A percentile compares a stretch with the other conserved stretches of the same genome.
These are phyloP conservation scores for Elsinoe necatrix DNA, from an alignment of 2,329 filamentous ascomycete genomes.

Conservation along the genomic window DNA sequence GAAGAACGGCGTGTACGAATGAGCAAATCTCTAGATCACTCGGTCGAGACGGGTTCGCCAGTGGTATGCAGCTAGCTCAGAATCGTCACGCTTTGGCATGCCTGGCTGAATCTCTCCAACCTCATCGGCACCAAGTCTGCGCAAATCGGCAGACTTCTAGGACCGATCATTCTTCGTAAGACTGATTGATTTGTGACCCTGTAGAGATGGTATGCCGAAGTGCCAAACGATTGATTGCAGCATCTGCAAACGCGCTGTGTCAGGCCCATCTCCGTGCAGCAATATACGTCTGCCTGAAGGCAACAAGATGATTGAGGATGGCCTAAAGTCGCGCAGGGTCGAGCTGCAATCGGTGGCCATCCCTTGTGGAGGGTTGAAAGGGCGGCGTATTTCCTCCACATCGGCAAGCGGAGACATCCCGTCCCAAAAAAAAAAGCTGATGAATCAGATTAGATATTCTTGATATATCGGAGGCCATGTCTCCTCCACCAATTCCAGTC, in stretches of 20 bases:
- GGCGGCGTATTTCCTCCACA: neutral
- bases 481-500: neutral
- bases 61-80: too few relatives aligned
- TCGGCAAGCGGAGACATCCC: slow-evolving; percentile 4
- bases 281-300: slow-evolving; percentile 2
- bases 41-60: too few relatives aligned
- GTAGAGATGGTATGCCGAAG: neutral
- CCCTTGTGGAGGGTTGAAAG: neutral
- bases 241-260: neutral
- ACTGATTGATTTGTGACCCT: too few relatives aligned
- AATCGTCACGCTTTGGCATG: too few relatives aligned
- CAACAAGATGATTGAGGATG: neutral
- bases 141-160: too few relatives aligned
- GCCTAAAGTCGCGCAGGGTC: neutral
- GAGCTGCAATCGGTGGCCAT: neutral
- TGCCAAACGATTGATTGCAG: neutral
- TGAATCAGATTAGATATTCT: slow-evolving; percentile 14
- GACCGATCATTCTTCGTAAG: too few relatives aligned
- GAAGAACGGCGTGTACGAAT: too few relatives aligned
- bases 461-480: neutral
- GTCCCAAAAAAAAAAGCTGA: slow-evolving; percentile 4
- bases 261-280: neutral
- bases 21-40: too few relatives aligned
- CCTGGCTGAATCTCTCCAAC: too few relatives aligned
- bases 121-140: too few relatives aligned